These are phyloP conservation scores for Kodamaea kaohsiungensis DNA, from an alignment of 805 yeast species.

Conservation along the genomic window DNA sequence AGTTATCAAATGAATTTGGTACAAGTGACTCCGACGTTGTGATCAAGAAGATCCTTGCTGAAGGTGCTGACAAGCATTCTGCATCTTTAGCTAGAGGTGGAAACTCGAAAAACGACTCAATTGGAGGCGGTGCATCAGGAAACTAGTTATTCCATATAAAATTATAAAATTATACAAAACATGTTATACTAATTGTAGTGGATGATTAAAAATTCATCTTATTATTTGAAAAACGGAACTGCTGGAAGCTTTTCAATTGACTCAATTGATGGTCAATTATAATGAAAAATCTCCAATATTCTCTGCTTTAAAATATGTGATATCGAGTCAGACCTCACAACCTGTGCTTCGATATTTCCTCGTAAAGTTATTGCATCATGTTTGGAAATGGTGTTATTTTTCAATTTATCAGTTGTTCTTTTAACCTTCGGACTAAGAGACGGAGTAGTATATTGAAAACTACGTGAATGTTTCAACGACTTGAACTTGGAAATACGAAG, in stretches of 20 bases:
- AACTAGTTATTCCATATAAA: slow-evolving; percentile 11
- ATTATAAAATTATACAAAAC: not conserved
- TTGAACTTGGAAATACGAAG: not conserved
- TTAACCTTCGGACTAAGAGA: too few species aligned
- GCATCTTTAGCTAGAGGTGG: slow-evolving; percentile 21
- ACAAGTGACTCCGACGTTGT: slow-evolving; percentile 53
- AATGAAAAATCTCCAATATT: not conserved
- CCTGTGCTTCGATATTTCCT: not conserved
- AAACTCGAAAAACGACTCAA: slow-evolving; percentile 45
- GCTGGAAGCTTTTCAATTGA: too few species aligned
- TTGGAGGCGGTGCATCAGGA: slow-evolving; percentile 31
- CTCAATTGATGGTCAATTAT: too few species aligned
- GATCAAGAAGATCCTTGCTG: slow-evolving; percentile 56
- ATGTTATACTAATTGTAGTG: not conserved
- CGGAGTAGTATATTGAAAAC: not conserved
- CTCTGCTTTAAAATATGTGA: not conserved
- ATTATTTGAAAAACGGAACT: too few species aligned
- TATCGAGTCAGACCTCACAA: slow-evolving; percentile 2
- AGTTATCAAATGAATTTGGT: slow-evolving; percentile 70
- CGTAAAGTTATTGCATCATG: not conserved
- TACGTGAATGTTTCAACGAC: not conserved
- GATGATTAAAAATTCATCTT: too few species aligned
- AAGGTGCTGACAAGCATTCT: slow-evolving; percentile 56
- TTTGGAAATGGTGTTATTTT: not conserved
- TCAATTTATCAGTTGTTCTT: too few species aligned